Conservation (phyloP, 2,329 filamentous ascomycete species). For the Dendrostoma leiphaemia region DNA sequence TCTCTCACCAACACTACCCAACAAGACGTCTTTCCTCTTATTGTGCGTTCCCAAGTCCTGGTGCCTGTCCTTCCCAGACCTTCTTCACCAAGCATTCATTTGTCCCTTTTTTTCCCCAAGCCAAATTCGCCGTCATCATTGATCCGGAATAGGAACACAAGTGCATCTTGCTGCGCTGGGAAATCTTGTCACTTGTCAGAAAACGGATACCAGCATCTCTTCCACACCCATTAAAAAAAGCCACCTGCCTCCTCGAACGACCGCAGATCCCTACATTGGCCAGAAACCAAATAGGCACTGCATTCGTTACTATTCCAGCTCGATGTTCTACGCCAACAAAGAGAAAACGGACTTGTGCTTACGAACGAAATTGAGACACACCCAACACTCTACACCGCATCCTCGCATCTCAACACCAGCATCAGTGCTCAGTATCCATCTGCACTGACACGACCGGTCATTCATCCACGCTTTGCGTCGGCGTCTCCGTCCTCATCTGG, state of each 20-base stretch:
- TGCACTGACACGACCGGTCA: constrained; percentile 8
- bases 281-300: too few species aligned
- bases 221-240: background rate
- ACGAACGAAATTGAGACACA: background rate
- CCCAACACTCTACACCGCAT: background rate
- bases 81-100: too few species aligned
- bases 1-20: too few species aligned
- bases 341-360: too few species aligned
- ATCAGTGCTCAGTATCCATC: constrained; percentile 1
- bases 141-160: background rate
- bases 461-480: constrained; percentile 1
- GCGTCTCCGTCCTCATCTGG: constrained; percentile 10
- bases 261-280: too few species aligned
- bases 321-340: background rate
- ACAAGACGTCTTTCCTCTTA: too few species aligned
- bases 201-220: background rate
- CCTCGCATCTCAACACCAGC: background rate
- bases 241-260: background rate
- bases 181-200: background rate
- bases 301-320: background rate
- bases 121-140: too few species aligned
- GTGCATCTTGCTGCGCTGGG: background rate
- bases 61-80: too few species aligned
- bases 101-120: background rate
- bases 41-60: too few species aligned